Evolutionary conservation across 768 basidiomycete genomes (phyloP).

Genomic region (Kwoniella sp.): DNA sequence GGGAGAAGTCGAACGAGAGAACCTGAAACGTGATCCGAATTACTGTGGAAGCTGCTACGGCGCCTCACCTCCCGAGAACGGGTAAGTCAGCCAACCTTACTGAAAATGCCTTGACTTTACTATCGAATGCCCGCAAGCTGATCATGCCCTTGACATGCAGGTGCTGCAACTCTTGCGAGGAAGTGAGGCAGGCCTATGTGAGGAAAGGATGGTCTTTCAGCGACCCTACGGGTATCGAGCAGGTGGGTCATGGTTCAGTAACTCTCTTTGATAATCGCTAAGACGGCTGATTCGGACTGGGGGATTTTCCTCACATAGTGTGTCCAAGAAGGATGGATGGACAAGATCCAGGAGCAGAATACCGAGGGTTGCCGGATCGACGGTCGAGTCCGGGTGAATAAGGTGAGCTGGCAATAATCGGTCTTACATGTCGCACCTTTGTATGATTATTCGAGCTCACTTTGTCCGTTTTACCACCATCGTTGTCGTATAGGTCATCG

Average conservation of each 20-base stretch:
- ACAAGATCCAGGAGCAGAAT: slow-evolving; percentile 87
- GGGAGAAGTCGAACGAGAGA: slow-evolving; percentile 73
- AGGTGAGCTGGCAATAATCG: slow-evolving; percentile 62
- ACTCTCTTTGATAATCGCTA: background rate
- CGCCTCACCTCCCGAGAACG: slow-evolving; percentile 59
- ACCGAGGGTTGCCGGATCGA: slow-evolving; percentile 92
- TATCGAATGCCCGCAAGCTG: no score
- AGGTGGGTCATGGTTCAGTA: slow-evolving; percentile 63
- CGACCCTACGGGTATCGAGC: slow-evolving; percentile 87
- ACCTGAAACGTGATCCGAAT: slow-evolving; percentile 53
- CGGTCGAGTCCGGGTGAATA: slow-evolving; percentile 91
- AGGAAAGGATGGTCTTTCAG: slow-evolving; percentile 93
- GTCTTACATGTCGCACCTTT: slow-evolving; percentile 1
- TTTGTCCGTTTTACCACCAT: no score
- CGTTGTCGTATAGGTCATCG: slow-evolving; percentile 61
- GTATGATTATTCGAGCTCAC: no score
- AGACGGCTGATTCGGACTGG: background rate
- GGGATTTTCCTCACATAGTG: slow-evolving; percentile 63
- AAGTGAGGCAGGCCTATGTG: slow-evolving; percentile 85
- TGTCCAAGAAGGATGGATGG: slow-evolving; percentile 88
- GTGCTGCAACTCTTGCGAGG: slow-evolving; percentile 96
- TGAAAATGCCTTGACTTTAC: background rate
- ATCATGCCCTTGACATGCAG: slow-evolving; percentile 65
- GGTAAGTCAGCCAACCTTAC: slow-evolving; percentile 24
- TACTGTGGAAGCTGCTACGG: slow-evolving; percentile 98